A percentile compares a stretch with the other conserved stretches of the same genome.
phyloP scores from a whole-genome alignment of 1,284 basidiomycete genomes.

The Microbotryomycetes sp. region DNA sequence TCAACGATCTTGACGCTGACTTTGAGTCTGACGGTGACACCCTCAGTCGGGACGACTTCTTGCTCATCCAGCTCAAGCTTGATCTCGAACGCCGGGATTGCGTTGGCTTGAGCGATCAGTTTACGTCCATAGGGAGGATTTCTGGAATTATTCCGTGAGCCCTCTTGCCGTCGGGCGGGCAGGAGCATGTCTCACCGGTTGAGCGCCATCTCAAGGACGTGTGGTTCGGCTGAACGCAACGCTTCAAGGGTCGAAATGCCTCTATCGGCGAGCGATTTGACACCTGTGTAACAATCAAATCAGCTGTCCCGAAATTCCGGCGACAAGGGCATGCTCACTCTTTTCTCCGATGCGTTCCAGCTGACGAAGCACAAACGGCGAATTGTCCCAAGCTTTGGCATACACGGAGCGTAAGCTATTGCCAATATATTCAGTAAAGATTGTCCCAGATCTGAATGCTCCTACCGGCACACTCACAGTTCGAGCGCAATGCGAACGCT shows the following conservation, averaged over 20 bases:
- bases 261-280: constrained; percentile 1
- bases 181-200: constrained; percentile 11
- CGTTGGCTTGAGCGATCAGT: constrained; percentile 15
- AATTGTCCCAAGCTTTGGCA: constrained; percentile 39
- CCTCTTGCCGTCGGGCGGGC: not conserved
- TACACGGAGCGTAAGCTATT: constrained; percentile 35
- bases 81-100: constrained; percentile 28
- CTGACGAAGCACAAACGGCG: constrained; percentile 38
- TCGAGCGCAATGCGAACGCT: constrained; percentile 24
- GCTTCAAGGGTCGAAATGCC: constrained; percentile 23
- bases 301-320: not conserved
- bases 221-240: constrained; percentile 8
- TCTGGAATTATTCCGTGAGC: not conserved
- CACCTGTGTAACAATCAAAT: not conserved
- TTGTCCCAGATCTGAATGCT: too few relatives aligned
- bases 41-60: constrained; percentile 3
- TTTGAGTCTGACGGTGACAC: constrained; percentile 18
- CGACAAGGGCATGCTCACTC: not conserved
- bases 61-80: not conserved
- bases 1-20: constrained; percentile 18
- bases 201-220: constrained; percentile 19
- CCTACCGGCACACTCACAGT: constrained; percentile 18
- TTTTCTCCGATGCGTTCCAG: constrained; percentile 40
- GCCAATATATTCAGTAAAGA: not conserved
- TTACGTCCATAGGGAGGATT: constrained; percentile 26